A percentile compares a stretch with the other conserved stretches of the same genome.
Evolutionary conservation across 176 grass and related monocot genomes (phyloP).

Genomic region (Calamus simplicifolius): DNA sequence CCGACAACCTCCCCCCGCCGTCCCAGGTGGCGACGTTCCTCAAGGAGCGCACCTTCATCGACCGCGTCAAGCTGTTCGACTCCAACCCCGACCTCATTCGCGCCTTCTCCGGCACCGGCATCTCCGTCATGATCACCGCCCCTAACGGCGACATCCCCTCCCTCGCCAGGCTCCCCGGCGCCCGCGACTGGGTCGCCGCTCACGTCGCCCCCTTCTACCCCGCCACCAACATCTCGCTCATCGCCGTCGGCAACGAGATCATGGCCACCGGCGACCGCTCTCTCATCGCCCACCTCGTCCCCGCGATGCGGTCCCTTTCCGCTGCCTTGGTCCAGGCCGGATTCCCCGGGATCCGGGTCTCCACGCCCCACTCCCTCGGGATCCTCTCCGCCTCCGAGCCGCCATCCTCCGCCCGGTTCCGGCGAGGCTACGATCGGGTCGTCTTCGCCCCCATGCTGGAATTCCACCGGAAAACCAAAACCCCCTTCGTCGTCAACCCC

Average conservation of each 20-base stretch:
- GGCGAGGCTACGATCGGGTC: conserved; percentile 20
- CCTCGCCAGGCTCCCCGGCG: neutral
- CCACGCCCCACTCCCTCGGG: conserved; percentile 72
- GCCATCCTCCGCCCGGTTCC: conserved; percentile 48
- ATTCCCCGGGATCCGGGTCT: conserved; percentile 32
- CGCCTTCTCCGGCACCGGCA: conserved; percentile 10
- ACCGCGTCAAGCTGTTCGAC: conserved; percentile 14
- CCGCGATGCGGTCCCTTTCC: conserved; percentile 46
- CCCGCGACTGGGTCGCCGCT: conserved; percentile 1
- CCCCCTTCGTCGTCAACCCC: conserved; percentile 67
- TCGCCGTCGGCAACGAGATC: conserved; percentile 79
- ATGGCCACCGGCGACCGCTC: conserved; percentile 22
- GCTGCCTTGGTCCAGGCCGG: conserved; percentile 35
- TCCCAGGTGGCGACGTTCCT: conserved; percentile 5
- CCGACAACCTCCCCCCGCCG: conserved; percentile 8
- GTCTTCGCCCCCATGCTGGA: conserved; percentile 64
- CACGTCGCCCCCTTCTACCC: conserved; percentile 22
- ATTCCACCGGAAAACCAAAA: conserved; percentile 41
- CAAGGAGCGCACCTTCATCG: conserved; percentile 13
- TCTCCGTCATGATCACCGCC: conserved; percentile 8
- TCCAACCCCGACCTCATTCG: conserved; percentile 10
- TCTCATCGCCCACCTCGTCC: conserved; percentile 44
- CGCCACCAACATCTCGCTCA: conserved; percentile 47
- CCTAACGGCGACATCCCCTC: conserved; percentile 1
- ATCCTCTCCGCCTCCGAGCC: conserved; percentile 53